phyloP scores from a whole-genome alignment of 148 eudicot species.

The Suaeda aralocaspica region DNA sequence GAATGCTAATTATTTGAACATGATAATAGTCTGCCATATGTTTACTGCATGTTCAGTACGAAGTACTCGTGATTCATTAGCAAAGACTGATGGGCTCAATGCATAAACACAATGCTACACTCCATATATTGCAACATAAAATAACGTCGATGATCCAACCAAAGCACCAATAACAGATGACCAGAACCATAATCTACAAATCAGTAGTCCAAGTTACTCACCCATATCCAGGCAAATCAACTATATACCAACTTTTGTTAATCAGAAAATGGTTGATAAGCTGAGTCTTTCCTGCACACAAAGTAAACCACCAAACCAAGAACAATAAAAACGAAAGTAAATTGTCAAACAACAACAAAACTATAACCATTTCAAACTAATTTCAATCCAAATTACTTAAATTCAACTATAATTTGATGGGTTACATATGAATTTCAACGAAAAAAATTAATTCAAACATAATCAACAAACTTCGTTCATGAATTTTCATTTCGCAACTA shows the following conservation, averaged over 20 bases:
- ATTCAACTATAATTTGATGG: neutral
- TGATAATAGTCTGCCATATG: too few species aligned
- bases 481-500: neutral
- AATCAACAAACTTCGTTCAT: too few species aligned
- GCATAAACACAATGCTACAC: too few species aligned
- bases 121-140: too few species aligned
- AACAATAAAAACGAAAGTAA: neutral
- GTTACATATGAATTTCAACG: too few species aligned
- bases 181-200: neutral
- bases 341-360: neutral
- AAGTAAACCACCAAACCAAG: conserved; percentile 8
- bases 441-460: too few species aligned
- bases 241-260: conserved; percentile 86
- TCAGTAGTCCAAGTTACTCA: conserved; percentile 28
- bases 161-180: neutral
- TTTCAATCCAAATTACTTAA: neutral
- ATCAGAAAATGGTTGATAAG: conserved; percentile 91
- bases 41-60: too few species aligned
- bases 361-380: neutral
- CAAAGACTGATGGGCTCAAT: too few species aligned
- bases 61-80: too few species aligned
- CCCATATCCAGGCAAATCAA: conserved; percentile 99
- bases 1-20: too few species aligned
- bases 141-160: neutral
- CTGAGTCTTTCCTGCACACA: conserved; percentile 86